Conservation (phyloP, 352 stramenopile genomes). For the Phytophthora hybrid region DNA sequence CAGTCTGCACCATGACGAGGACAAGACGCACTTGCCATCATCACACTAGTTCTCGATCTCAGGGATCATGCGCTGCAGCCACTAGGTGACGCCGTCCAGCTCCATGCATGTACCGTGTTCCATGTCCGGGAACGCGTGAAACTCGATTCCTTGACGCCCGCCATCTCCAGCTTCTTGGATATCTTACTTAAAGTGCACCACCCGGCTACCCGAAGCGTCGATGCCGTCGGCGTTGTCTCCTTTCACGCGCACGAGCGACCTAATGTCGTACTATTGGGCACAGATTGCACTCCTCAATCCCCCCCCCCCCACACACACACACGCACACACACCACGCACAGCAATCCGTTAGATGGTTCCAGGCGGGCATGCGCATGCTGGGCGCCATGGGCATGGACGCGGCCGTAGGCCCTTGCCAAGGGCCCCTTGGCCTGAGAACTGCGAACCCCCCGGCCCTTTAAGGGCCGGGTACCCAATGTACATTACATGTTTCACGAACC, state of each 20-base stretch:
- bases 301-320: too few relatives aligned
- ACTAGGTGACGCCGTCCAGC: slow-evolving; percentile 67
- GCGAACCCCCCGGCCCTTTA: too few relatives aligned
- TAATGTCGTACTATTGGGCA: slow-evolving; percentile 90
- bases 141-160: slow-evolving; percentile 67
- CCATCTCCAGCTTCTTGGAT: slow-evolving; percentile 64
- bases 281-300: not conserved
- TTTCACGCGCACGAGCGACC: too few relatives aligned
- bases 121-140: slow-evolving; percentile 73
- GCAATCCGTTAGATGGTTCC: slow-evolving; percentile 59
- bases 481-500: too few relatives aligned
- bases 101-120: slow-evolving; percentile 68
- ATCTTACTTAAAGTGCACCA: slow-evolving; percentile 70
- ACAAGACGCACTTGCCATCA: not conserved
- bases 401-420: too few relatives aligned
- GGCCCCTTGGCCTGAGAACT: too few relatives aligned
- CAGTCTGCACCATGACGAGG: not conserved
- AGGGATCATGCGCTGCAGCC: slow-evolving; percentile 67
- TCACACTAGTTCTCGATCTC: slow-evolving; percentile 21
- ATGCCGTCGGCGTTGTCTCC: slow-evolving; percentile 93
- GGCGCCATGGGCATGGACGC: slow-evolving; percentile 92
- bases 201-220: slow-evolving; percentile 70
- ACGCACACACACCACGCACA: too few relatives aligned
- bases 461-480: too few relatives aligned
- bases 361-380: slow-evolving; percentile 95